phyloP scores from a whole-genome alignment of 2,329 filamentous ascomycete species.

The Hymenoscyphus scutula region DNA sequence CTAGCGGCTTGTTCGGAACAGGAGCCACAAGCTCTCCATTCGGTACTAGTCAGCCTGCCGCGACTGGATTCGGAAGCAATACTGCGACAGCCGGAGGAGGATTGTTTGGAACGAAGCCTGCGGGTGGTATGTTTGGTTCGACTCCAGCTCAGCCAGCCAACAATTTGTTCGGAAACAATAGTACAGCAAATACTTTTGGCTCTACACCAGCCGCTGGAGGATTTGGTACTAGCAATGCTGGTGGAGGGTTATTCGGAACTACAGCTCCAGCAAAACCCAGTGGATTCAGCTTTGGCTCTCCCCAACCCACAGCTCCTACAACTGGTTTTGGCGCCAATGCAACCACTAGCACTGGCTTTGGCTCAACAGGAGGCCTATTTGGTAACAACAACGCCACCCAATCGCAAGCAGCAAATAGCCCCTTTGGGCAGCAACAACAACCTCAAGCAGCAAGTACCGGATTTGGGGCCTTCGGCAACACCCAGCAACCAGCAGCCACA shows the following conservation, averaged over 20 bases:
- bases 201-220: conserved; percentile 33
- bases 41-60: conserved; percentile 43
- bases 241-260: conserved; percentile 25
- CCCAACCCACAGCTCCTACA: conserved; percentile 6
- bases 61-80: conserved; percentile 47
- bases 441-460: not conserved
- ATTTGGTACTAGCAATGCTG: conserved; percentile 38
- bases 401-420: not conserved
- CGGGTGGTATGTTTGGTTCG: conserved; percentile 42
- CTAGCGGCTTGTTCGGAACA: conserved; percentile 41
- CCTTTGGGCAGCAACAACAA: conserved; percentile 7
- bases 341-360: conserved; percentile 14
- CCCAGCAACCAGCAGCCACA: not conserved
- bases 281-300: conserved; percentile 22
- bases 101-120: conserved; percentile 42
- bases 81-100: conserved; percentile 34
- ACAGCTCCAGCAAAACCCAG: conserved; percentile 38
- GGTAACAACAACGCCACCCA: not conserved
- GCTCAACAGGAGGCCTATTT: conserved; percentile 11
- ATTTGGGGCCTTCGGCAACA: conserved; percentile 9
- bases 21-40: conserved; percentile 42
- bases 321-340: conserved; percentile 22
- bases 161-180: conserved; percentile 3
- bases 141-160: conserved; percentile 13
- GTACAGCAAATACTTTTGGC: conserved; percentile 40